These are phyloP conservation scores for Trametes versicolor DNA, from an alignment of 1,284 basidiomycete genomes.

Conservation along the genomic window DNA sequence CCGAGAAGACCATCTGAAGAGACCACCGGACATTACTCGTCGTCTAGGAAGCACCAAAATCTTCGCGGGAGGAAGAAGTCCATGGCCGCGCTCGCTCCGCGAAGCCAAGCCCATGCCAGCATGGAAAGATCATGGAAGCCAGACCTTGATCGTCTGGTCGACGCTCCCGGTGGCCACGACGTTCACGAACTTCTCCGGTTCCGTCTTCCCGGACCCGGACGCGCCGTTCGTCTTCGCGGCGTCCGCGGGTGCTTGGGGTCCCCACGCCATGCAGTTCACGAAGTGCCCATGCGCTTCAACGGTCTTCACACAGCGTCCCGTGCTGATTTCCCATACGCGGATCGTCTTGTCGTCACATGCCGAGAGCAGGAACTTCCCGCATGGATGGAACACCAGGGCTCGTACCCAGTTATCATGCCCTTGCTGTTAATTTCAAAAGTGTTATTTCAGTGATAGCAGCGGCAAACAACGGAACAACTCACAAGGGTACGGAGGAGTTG, in stretches of 20 bases:
- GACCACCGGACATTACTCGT: conserved; percentile 22
- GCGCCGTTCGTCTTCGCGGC: conserved; percentile 47
- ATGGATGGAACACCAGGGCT: conserved; percentile 74
- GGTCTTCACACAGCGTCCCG: conserved; percentile 72
- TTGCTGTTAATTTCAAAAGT: conserved; percentile 44
- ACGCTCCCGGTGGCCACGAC: conserved; percentile 75
- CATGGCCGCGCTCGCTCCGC: conserved; percentile 16
- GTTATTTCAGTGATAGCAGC: neutral
- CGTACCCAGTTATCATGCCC: conserved; percentile 81
- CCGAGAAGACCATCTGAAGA: conserved; percentile 19
- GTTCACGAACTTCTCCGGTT: conserved; percentile 57
- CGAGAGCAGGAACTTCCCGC: conserved; percentile 77
- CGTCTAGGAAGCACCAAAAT: conserved; percentile 25
- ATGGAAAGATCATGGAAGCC: conserved; percentile 39
- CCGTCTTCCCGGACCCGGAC: conserved; percentile 36
- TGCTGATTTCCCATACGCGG: conserved; percentile 79
- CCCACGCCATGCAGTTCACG: conserved; percentile 74
- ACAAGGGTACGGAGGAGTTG: conserved; percentile 75
- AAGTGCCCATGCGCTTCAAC: conserved; percentile 80
- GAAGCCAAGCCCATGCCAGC: conserved; percentile 31
- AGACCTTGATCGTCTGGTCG: conserved; percentile 58
- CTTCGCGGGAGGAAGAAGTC: conserved; percentile 12
- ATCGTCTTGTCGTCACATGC: conserved; percentile 83
- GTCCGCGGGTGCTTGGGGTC: conserved; percentile 55
- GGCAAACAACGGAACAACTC: conserved; percentile 32